phyloP scores from a whole-genome alignment of 2,329 filamentous ascomycete genomes.

The Diplodia intermedia region DNA sequence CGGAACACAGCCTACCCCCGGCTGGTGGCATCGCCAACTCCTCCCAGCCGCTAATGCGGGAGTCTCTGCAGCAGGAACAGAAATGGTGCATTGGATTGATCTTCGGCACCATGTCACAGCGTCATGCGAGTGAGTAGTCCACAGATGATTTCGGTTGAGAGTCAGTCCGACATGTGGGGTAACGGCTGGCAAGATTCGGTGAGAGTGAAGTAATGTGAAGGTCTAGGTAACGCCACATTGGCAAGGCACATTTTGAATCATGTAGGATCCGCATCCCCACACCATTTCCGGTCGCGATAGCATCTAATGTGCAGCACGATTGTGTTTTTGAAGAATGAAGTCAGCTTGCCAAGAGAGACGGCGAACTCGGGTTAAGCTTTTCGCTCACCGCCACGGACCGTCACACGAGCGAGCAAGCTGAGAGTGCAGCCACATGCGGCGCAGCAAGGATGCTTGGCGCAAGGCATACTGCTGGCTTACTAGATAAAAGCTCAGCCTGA shows the following conservation, averaged over 20 bases:
- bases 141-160: no score
- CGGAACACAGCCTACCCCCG: neutral
- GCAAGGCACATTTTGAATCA: no score
- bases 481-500: neutral
- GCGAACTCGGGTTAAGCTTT: neutral
- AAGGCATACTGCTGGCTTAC: neutral
- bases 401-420: neutral
- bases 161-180: no score
- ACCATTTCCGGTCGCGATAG: no score
- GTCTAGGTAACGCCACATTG: no score
- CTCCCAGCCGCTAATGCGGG: neutral
- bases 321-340: neutral
- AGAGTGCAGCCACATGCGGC: neutral
- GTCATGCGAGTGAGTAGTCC: no score
- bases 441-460: neutral
- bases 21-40: neutral
- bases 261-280: no score
- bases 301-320: no score
- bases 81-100: neutral
- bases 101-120: neutral
- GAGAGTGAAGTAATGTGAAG: no score
- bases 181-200: no score
- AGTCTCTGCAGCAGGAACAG: neutral
- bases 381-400: neutral
- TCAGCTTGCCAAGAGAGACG: neutral